A percentile compares a stretch with the other conserved stretches of the same genome.
phyloP scores from a whole-genome alignment of 352 stramenopile species.

The Pythium phragmiticola region DNA sequence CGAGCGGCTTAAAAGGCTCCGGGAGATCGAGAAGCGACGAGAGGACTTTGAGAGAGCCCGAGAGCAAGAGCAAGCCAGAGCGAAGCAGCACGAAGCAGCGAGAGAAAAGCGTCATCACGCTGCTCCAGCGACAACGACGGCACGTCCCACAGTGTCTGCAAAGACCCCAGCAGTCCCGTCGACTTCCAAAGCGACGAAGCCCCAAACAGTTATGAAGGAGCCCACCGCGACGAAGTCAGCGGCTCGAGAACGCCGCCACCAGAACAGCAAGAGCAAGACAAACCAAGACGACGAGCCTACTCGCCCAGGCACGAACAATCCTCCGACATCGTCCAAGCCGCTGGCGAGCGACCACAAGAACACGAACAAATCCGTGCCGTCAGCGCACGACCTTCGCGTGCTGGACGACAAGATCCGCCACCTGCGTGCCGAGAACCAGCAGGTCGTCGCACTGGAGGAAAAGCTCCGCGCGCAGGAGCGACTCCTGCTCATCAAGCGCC shows the following conservation, averaged over 20 bases:
- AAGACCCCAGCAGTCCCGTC: background rate
- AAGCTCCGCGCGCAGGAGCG: conserved; percentile 4
- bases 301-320: background rate
- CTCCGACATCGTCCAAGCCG: background rate
- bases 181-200: background rate
- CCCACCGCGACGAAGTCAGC: background rate
- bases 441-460: conserved; percentile 14
- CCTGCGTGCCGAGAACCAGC: conserved; percentile 27
- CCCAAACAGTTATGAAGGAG: background rate
- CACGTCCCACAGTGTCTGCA: too few relatives aligned
- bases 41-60: conserved; percentile 3
- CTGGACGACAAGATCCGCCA: conserved; percentile 21
- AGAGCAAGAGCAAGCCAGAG: background rate
- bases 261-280: background rate
- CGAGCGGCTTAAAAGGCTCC: conserved; percentile 18
- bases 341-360: background rate
- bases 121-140: background rate
- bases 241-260: background rate
- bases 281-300: background rate
- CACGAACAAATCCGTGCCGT: background rate
- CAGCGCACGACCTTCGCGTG: conserved; percentile 8
- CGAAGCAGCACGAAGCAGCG: background rate
- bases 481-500: conserved; percentile 20
- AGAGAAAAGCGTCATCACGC: background rate
- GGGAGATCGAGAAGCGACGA: conserved; percentile 18